Percentiles rank a stretch among this genome's conserved stretches.
Conservation (phyloP, 2,329 filamentous ascomycete genomes). For the Monosporascus sp. region DNA sequence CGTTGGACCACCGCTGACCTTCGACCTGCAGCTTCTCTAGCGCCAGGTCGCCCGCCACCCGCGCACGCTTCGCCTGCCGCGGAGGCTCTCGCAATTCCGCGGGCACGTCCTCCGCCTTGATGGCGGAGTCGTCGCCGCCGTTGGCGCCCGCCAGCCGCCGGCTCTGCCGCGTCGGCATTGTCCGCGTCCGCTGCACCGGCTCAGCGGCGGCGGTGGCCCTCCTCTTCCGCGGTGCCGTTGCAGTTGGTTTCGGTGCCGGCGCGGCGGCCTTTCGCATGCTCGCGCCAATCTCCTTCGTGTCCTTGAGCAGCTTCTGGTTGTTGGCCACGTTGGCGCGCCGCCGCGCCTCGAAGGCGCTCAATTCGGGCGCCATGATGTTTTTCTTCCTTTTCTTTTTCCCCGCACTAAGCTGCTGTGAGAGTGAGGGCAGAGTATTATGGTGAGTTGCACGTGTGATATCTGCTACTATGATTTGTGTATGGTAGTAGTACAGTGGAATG, state of each 20-base stretch:
- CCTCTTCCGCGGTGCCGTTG: conserved; percentile 33
- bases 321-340: conserved; percentile 85
- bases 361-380: conserved; percentile 41
- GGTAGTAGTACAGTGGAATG: too few relatives aligned
- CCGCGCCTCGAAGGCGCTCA: conserved; percentile 84
- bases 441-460: neutral
- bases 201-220: conserved; percentile 27
- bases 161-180: conserved; percentile 50
- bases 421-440: neutral
- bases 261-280: conserved; percentile 58
- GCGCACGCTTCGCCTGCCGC: conserved; percentile 51
- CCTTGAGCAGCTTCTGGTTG: conserved; percentile 67
- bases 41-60: conserved; percentile 54
- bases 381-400: neutral
- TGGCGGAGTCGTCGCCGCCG: conserved; percentile 33
- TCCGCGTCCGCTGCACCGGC: conserved; percentile 40
- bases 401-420: neutral
- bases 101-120: conserved; percentile 42
- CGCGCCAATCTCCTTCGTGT: conserved; percentile 67
- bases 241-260: conserved; percentile 37
- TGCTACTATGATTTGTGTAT: too few relatives aligned
- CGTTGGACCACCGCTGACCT: conserved; percentile 68
- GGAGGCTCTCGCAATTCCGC: conserved; percentile 33
- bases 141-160: conserved; percentile 52
- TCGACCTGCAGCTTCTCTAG: conserved; percentile 75